Percentiles rank a stretch among this genome's conserved stretches.
Conservation (phyloP, 2,329 filamentous ascomycete species). For the Colletotrichum sp. region DNA sequence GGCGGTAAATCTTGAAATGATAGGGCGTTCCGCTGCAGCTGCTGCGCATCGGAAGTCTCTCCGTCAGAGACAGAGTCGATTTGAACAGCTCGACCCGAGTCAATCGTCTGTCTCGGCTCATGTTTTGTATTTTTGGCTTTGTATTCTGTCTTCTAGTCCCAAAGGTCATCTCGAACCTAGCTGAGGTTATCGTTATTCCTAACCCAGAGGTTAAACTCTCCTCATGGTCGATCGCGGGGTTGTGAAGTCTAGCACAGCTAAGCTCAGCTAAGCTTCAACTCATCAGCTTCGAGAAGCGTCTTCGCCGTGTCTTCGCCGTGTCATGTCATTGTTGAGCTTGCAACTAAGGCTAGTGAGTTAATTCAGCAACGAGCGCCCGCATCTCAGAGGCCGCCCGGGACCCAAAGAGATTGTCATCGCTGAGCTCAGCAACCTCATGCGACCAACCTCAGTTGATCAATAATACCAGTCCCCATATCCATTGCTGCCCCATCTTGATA, state of each 20-base stretch:
- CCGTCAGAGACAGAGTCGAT: background rate
- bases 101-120: conserved; percentile 6
- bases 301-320: background rate
- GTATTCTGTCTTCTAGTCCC: background rate
- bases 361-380: background rate
- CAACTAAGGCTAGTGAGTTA: background rate
- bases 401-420: background rate
- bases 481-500: background rate
- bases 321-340: background rate
- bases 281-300: background rate
- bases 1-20: background rate
- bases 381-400: background rate
- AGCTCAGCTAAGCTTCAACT: background rate
- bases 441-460: background rate
- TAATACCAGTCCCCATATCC: background rate
- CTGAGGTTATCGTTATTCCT: background rate
- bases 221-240: background rate
- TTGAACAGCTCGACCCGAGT: background rate
- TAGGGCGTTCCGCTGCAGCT: background rate
- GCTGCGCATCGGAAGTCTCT: background rate
- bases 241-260: background rate
- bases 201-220: background rate
- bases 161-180: background rate
- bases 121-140: background rate
- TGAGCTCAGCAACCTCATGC: background rate